Evolutionary conservation across 2,329 filamentous ascomycete species (phyloP).

Genomic region (Penicillium olsonii): DNA sequence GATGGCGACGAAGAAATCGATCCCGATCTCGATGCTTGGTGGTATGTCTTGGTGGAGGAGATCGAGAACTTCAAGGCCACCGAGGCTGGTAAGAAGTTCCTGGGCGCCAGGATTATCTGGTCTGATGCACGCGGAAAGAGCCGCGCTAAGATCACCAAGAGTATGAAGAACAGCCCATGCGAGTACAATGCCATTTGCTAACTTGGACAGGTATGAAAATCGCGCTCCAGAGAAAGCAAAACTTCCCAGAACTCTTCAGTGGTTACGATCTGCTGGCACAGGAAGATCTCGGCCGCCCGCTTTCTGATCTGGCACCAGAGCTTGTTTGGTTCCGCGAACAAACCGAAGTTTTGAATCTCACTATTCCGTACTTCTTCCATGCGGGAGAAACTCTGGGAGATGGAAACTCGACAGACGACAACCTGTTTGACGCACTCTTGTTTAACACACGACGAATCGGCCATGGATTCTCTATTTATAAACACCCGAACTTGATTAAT

Average conservation of each 20-base stretch:
- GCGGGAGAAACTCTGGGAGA: slow-evolving; percentile 86
- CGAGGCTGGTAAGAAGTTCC: neutral
- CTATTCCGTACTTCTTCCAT: slow-evolving; percentile 92
- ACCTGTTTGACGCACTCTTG: slow-evolving; percentile 83
- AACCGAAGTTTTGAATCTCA: slow-evolving; percentile 71
- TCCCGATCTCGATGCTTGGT: neutral
- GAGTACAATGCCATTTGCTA: neutral
- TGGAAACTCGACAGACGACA: slow-evolving; percentile 73
- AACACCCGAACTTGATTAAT: slow-evolving; percentile 82
- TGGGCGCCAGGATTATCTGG: neutral
- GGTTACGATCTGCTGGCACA: slow-evolving; percentile 88
- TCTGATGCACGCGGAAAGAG: neutral
- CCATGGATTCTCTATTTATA: slow-evolving; percentile 82
- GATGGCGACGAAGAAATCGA: slow-evolving; percentile 45
- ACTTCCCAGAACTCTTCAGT: slow-evolving; percentile 73
- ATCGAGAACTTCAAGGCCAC: neutral
- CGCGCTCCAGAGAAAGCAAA: slow-evolving; percentile 77
- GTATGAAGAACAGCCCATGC: neutral
- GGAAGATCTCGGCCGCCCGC: slow-evolving; percentile 75
- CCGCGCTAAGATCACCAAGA: neutral
- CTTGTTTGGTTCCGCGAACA: slow-evolving; percentile 89
- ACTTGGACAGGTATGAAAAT: slow-evolving; percentile 73
- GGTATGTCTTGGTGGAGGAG: neutral
- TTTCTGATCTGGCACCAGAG: slow-evolving; percentile 74
- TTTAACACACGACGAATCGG: slow-evolving; percentile 83